A percentile compares a stretch with the other conserved stretches of the same genome.
phyloP scores from a whole-genome alignment of 345 rosid genomes.

The Camelina sativa region DNA sequence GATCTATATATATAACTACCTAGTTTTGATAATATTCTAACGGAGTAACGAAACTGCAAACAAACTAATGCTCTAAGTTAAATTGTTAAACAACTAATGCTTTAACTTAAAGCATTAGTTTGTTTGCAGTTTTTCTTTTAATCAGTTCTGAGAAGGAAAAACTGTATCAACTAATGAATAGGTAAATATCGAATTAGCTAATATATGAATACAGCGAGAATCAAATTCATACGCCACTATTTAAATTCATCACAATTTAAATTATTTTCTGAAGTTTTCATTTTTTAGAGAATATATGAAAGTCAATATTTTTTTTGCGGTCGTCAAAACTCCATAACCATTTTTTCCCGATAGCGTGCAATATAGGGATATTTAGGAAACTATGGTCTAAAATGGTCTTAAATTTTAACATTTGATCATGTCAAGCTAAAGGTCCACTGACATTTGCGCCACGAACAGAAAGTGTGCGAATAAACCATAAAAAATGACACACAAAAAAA shows the following conservation, averaged over 20 bases:
- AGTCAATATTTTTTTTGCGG: not conserved
- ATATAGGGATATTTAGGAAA: not conserved
- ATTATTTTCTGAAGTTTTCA: not conserved
- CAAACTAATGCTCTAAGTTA: no score
- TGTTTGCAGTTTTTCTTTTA: no score
- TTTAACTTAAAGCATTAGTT: no score
- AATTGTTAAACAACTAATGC: no score
- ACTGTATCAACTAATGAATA: no score
- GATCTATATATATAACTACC: not conserved
- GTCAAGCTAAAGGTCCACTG: not conserved
- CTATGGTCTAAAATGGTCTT: not conserved
- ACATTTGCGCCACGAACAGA: slow-evolving; percentile 9
- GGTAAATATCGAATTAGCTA: no score
- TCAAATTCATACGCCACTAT: not conserved
- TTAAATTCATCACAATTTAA: not conserved
- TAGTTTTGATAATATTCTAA: no score
- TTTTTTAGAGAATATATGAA: not conserved
- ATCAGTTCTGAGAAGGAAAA: no score
- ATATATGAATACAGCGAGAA: no score
- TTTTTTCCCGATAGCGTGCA: not conserved
- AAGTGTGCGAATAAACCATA: not conserved
- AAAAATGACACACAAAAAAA: not conserved
- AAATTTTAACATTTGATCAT: slow-evolving; percentile 1
- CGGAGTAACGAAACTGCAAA: no score
- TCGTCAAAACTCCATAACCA: not conserved